Conservation (phyloP, 371 early-diverging fungal species). For the Mortierella sp. region DNA sequence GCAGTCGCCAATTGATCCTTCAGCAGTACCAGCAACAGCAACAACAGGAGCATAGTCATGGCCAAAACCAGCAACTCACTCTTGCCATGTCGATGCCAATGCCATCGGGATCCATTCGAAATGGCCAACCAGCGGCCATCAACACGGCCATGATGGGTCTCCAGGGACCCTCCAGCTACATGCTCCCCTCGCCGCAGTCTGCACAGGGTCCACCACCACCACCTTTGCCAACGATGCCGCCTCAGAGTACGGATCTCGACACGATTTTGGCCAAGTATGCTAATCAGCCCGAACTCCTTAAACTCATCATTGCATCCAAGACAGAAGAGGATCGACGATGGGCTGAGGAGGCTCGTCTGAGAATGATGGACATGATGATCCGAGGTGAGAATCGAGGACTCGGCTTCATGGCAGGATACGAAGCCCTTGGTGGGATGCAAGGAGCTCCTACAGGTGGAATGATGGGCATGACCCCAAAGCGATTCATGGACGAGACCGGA, state of each 20-base stretch:
- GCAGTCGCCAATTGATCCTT: conserved; percentile 36
- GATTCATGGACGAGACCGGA: conserved; percentile 40
- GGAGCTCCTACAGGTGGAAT: conserved; percentile 22
- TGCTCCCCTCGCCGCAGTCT: conserved; percentile 36
- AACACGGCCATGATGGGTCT: conserved; percentile 46
- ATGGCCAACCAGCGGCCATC: conserved; percentile 21
- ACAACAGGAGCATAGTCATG: conserved; percentile 22
- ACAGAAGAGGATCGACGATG: conserved; percentile 70
- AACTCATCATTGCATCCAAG: conserved; percentile 65
- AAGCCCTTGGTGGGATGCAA: conserved; percentile 33
- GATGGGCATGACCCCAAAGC: conserved; percentile 35
- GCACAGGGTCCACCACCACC: conserved; percentile 20
- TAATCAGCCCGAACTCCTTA: conserved; percentile 65
- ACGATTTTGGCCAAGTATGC: conserved; percentile 63
- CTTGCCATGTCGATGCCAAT: conserved; percentile 47
- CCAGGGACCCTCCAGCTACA: conserved; percentile 45
- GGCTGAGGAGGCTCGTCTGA: conserved; percentile 65
- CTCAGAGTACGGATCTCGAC: conserved; percentile 58
- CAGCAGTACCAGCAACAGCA: conserved; percentile 51
- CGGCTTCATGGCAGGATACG: conserved; percentile 17
- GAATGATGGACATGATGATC: conserved; percentile 61
- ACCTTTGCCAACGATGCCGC: conserved; percentile 24
- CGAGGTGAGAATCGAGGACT: conserved; percentile 27
- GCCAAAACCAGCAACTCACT: conserved; percentile 18
- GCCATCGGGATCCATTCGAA: conserved; percentile 21